Evolutionary conservation across 2,329 filamentous ascomycete genomes (phyloP), one percentile per base, ranked within the genome.

Genomic region (Emergomyces orientalis): DNA sequence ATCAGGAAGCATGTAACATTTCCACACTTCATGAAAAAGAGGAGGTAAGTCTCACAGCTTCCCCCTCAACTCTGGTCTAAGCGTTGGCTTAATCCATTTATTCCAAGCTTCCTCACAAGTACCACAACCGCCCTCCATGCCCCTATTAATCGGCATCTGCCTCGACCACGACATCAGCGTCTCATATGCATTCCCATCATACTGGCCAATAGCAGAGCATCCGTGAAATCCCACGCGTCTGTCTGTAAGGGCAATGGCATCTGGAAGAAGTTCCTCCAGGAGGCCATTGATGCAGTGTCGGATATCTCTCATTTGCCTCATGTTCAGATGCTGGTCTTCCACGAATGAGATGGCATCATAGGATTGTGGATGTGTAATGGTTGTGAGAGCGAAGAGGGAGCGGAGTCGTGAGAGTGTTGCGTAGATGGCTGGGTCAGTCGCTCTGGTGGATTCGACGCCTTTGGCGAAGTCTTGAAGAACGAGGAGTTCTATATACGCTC

Each of bases 401-500:
- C 67, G 45, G 30, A 67, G 60, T 43, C 55, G 62, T 27, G 49
- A 51, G 30, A 69, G 64, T 30, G 65, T 64, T 11, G 30, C 25
- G 45, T 64, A 27, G 41, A 66, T 63, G 41, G 54, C 45, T 11
- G n/a, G 17, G 61, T 65, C 32, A 60, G 41, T 14, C 47, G 66
- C 19, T n/a, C 9, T 37, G n/a, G 58, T 58, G 47, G 59, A 19
- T 27, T 25, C 4, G 52, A 62, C 34, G 59, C 61, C 19, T 32
- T 63, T 25, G 32, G 68, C 65, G 54, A 71, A 70, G 2, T 65
- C 62, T 2, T 60, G 34, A 9, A 75, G 63, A 22, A 70, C 66
- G n/a, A 68, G 64, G 56, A 69, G 68, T 34, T 74, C 71, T 6
- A 67, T 70, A 59, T 73, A 69, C 9, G 66, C 68, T 9, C 66